Evolutionary conservation across 129 eudicot species (phyloP).

Genomic region (Flaveria bidentis): DNA sequence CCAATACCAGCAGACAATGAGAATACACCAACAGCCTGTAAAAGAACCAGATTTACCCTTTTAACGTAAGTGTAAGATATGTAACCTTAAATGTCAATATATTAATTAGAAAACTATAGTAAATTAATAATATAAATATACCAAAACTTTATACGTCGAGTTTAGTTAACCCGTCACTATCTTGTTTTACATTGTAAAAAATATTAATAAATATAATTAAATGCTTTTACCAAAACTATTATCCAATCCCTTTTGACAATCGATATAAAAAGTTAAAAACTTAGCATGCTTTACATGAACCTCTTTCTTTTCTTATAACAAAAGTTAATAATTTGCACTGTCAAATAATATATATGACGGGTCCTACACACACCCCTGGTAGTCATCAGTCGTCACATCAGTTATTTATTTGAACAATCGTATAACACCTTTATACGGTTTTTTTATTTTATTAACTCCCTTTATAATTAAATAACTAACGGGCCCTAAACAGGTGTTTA

Average conservation of each 20-base stretch:
- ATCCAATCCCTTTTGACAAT: background rate
- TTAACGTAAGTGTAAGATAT: background rate
- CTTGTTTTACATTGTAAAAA: background rate
- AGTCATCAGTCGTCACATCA: too few relatives aligned
- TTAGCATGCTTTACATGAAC: background rate
- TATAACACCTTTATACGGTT: too few relatives aligned
- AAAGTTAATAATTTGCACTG: background rate
- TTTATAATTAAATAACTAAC: too few relatives aligned
- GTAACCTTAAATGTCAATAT: background rate
- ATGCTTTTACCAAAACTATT: background rate
- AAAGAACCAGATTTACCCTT: background rate
- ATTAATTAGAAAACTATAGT: background rate
- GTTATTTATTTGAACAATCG: too few relatives aligned
- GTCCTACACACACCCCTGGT: too few relatives aligned
- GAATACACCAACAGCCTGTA: slow-evolving; percentile 44
- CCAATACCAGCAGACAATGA: slow-evolving; percentile 51
- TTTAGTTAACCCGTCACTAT: slow-evolving; percentile 1
- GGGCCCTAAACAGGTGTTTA: too few relatives aligned
- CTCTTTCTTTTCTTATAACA: background rate
- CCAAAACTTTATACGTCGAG: background rate
- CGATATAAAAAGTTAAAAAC: background rate
- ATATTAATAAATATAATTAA: background rate
- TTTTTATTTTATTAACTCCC: too few relatives aligned
- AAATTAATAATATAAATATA: background rate
- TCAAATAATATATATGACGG: background rate